phyloP scores from a whole-genome alignment of 805 yeast genomes.

The Kodamaea hsintzibuensis region DNA sequence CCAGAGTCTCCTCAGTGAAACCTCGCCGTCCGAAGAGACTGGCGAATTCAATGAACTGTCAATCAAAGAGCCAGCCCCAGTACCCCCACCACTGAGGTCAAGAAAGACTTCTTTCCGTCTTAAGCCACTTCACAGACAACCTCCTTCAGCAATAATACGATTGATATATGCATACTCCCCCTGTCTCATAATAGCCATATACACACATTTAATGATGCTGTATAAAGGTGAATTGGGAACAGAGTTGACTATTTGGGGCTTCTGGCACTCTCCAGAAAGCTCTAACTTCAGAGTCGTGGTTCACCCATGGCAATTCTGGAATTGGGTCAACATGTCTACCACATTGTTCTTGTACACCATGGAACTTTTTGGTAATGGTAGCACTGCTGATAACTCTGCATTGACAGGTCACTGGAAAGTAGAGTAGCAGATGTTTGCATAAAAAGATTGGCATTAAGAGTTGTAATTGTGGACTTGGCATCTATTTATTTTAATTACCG shows the following conservation, averaged over 20 bases:
- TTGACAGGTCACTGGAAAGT: constrained; percentile 47
- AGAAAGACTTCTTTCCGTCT: constrained; percentile 17
- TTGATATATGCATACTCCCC: constrained; percentile 88
- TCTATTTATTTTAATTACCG: constrained; percentile 3
- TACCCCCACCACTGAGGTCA: constrained; percentile 1
- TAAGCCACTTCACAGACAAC: constrained; percentile 19
- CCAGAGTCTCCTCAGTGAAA: neutral
- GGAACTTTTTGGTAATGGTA: constrained; percentile 57
- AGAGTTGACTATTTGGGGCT: constrained; percentile 61
- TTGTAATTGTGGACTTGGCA: neutral
- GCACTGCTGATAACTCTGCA: constrained; percentile 30
- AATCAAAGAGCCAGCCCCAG: constrained; percentile 6
- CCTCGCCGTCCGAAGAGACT: constrained; percentile 1
- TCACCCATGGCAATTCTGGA: constrained; percentile 95
- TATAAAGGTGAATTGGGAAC: constrained; percentile 74
- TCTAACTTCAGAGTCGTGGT: constrained; percentile 31
- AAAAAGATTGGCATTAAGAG: neutral
- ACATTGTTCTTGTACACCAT: constrained; percentile 77
- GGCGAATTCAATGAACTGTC: neutral
- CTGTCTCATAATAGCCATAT: constrained; percentile 90
- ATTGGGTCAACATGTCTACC: constrained; percentile 88
- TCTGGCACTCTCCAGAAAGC: constrained; percentile 34
- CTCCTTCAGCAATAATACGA: constrained; percentile 44
- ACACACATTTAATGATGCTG: constrained; percentile 90
- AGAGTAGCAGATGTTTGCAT: constrained; percentile 22